Conservation (phyloP, 2,329 filamentous ascomycete species). For the Ceratocystis papillata region DNA sequence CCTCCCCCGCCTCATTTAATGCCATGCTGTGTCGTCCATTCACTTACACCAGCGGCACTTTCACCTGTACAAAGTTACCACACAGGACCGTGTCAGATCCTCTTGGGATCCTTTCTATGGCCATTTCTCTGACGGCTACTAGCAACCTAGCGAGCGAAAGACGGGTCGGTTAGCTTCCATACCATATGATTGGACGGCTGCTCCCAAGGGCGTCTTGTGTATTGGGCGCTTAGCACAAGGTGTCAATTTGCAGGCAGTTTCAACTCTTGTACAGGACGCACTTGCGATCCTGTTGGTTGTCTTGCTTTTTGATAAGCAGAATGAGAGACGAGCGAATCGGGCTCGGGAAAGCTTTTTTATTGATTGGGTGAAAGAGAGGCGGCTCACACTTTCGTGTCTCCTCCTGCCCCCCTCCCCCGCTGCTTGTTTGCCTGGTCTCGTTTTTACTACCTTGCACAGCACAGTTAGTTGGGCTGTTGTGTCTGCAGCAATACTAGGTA, state of each 20-base stretch:
- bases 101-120: background rate
- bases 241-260: background rate
- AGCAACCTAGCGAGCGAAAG: background rate
- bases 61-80: background rate
- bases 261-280: background rate
- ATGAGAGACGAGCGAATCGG: too few relatives aligned
- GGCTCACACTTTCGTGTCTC: too few relatives aligned
- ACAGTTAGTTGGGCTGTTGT: background rate
- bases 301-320: too few relatives aligned
- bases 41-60: conserved; percentile 7
- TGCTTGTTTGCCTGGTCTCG: too few relatives aligned
- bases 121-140: background rate
- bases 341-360: too few relatives aligned
- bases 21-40: background rate
- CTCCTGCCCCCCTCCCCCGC: too few relatives aligned
- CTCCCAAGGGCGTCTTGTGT: background rate
- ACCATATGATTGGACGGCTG: conserved; percentile 10
- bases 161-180: background rate
- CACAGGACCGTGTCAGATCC: conserved; percentile 1
- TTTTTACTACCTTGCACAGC: too few relatives aligned
- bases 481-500: background rate
- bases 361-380: too few relatives aligned
- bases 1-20: background rate
- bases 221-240: conserved; percentile 12
- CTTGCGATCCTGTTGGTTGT: too few relatives aligned